Evolutionary conservation across 2,329 filamentous ascomycete species (phyloP).

Genomic region (Hysterium pulicare): DNA sequence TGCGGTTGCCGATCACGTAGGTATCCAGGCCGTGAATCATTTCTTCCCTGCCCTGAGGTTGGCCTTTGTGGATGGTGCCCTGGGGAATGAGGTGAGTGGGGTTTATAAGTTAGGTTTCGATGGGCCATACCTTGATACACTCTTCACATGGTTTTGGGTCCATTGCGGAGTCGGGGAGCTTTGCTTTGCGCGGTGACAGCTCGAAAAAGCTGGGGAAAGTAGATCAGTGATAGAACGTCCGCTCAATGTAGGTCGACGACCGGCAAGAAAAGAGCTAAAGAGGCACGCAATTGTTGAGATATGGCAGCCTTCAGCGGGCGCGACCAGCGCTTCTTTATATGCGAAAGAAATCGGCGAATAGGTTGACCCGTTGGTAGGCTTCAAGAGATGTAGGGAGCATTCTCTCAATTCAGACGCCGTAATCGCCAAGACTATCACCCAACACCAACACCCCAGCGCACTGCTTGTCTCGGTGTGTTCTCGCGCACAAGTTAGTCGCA

Average conservation of each 20-base stretch:
- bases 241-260: neutral
- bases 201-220: too few relatives aligned
- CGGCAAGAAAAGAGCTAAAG: neutral
- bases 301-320: neutral
- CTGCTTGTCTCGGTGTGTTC: neutral
- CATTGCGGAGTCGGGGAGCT: conserved; percentile 5
- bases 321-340: neutral
- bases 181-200: too few relatives aligned
- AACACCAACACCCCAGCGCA: neutral
- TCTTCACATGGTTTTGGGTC: conserved; percentile 11
- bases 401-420: too few relatives aligned
- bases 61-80: conserved; percentile 37
- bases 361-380: neutral
- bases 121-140: conserved; percentile 22
- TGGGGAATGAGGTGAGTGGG: conserved; percentile 7
- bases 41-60: conserved; percentile 25
- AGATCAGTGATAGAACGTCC: too few relatives aligned
- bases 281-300: neutral
- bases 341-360: neutral
- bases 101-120: neutral
- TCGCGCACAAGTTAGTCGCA: conserved; percentile 4
- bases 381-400: too few relatives aligned
- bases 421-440: too few relatives aligned
- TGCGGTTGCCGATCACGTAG: conserved; percentile 26
- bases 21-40: conserved; percentile 31